Evolutionary conservation across 2,329 filamentous ascomycete species (phyloP).

Genomic region (Cladosporium sp.): DNA sequence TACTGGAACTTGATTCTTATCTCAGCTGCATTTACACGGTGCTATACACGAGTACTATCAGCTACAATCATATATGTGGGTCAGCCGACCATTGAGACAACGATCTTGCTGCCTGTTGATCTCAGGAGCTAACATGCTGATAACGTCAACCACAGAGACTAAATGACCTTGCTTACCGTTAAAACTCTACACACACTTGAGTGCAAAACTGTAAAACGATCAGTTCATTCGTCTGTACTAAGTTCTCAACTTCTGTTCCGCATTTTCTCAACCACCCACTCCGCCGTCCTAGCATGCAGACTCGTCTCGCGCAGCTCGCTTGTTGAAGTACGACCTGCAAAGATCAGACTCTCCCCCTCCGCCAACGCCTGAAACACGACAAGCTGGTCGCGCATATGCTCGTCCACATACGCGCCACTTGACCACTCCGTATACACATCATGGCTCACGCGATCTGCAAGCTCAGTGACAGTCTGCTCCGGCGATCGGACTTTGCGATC

Average conservation of each 20-base stretch:
- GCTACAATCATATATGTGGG: no score
- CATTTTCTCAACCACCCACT: constrained; percentile 45
- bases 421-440: constrained; percentile 49
- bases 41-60: no score
- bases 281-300: constrained; percentile 48
- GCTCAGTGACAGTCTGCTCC: constrained; percentile 24
- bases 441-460: constrained; percentile 46
- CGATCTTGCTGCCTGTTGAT: no score
- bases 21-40: no score
- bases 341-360: constrained; percentile 41
- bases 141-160: no score
- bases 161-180: no score
- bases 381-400: constrained; percentile 59
- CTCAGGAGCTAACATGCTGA: no score
- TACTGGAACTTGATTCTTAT: no score
- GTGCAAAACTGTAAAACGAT: not conserved
- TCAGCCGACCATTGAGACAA: no score
- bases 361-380: constrained; percentile 61
- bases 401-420: constrained; percentile 53
- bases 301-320: constrained; percentile 35
- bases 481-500: constrained; percentile 37
- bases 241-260: not conserved
- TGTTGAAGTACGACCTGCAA: constrained; percentile 28
- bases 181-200: not conserved
- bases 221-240: not conserved